Percentiles rank a stretch among this genome's conserved stretches.
Conservation (phyloP, 495 filamentous ascomycete species). For the Evernia prunastri region DNA sequence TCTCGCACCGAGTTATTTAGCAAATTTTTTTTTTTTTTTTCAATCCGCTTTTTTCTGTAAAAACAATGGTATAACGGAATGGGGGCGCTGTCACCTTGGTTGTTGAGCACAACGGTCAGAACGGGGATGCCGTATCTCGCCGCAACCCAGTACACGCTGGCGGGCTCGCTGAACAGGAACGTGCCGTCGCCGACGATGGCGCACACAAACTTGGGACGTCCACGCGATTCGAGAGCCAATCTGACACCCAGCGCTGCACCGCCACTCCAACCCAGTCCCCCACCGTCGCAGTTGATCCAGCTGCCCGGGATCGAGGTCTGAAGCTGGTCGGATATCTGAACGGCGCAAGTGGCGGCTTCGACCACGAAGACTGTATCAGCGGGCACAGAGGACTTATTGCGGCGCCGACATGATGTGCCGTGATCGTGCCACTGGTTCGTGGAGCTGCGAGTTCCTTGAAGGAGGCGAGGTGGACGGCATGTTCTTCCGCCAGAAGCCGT, state of each 20-base stretch:
- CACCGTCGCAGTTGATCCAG: slow-evolving; percentile 36
- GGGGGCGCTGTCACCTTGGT: too few species aligned
- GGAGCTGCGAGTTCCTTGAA: neutral
- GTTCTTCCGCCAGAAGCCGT: neutral
- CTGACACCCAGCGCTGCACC: slow-evolving; percentile 33
- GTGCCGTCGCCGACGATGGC: slow-evolving; percentile 26
- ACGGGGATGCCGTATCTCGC: slow-evolving; percentile 33
- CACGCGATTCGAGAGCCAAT: slow-evolving; percentile 29
- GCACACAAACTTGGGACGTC: slow-evolving; percentile 19
- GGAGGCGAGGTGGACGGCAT: neutral
- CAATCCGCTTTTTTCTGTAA: too few species aligned
- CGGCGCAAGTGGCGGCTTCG: slow-evolving; percentile 33
- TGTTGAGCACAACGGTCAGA: slow-evolving; percentile 36
- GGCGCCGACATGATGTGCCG: neutral
- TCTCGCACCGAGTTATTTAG: too few species aligned
- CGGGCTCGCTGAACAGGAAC: slow-evolving; percentile 31
- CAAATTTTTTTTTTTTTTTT: too few species aligned
- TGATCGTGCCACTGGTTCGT: neutral
- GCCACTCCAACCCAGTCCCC: slow-evolving; percentile 37
- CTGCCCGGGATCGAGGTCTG: slow-evolving; percentile 30
- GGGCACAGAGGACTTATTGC: neutral
- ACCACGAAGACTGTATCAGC: slow-evolving; percentile 30
- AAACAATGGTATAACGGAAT: too few species aligned
- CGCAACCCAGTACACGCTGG: slow-evolving; percentile 33
- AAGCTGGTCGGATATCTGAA: slow-evolving; percentile 31